A percentile compares a stretch with the other conserved stretches of the same genome.
These are phyloP conservation scores for Trichoderma citrinoviride DNA, from an alignment of 2,329 filamentous ascomycete genomes.

Conservation along the genomic window DNA sequence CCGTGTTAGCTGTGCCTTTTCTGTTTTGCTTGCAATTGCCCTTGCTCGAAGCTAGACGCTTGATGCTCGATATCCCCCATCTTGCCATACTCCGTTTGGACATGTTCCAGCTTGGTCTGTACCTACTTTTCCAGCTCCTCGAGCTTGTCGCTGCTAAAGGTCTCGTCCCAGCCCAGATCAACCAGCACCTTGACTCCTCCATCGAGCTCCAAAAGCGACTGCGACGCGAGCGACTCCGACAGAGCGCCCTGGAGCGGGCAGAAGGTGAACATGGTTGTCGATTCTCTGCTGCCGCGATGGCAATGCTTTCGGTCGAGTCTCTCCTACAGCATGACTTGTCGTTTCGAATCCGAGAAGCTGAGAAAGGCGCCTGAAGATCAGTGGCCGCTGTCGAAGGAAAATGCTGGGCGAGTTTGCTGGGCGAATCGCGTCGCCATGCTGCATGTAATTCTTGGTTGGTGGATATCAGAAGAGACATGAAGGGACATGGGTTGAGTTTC, in stretches of 20 bases:
- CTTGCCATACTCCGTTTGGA: not conserved
- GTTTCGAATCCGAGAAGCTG: not conserved
- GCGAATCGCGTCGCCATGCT: constrained; percentile 8
- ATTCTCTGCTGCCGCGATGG: constrained; percentile 15
- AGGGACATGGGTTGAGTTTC: not conserved
- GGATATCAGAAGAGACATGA: not conserved
- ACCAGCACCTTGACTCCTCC: constrained; percentile 93
- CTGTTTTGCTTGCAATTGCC: not conserved
- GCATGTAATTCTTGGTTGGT: not conserved
- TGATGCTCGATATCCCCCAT: not conserved
- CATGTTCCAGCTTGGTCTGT: not conserved
- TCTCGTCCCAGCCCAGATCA: constrained; percentile 94
- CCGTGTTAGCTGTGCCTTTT: constrained; percentile 25
- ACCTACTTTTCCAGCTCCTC: constrained; percentile 84
- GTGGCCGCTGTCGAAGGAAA: not conserved
- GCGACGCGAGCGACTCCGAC: constrained; percentile 79
- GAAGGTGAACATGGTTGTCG: constrained; percentile 83
- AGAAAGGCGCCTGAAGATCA: not conserved
- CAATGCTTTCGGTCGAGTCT: constrained; percentile 17
- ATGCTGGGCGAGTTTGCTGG: not conserved
- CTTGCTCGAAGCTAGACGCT: not conserved
- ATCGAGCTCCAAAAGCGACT: constrained; percentile 95
- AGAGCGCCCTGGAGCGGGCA: constrained; percentile 89
- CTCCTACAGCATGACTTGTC: constrained; percentile 13
- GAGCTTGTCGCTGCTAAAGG: constrained; percentile 78